These are phyloP conservation scores for Xylariaceae sp. DNA, from an alignment of 2,329 filamentous ascomycete species.

Conservation along the genomic window DNA sequence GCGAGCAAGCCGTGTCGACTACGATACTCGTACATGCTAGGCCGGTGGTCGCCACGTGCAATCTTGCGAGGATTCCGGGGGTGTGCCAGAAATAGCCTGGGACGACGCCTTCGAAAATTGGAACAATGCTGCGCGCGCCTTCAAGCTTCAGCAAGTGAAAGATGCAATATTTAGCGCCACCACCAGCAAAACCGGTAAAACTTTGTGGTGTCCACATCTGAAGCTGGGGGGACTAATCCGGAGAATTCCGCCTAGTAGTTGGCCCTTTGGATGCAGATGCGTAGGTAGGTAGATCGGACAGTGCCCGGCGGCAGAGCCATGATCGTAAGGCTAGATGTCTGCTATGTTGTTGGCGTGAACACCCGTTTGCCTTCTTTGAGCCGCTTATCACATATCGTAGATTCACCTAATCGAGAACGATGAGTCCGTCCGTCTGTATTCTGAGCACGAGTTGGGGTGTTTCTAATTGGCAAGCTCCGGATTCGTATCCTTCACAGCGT, in stretches of 20 bases:
- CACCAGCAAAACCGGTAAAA: conserved; percentile 11
- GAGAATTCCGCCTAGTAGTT: not conserved
- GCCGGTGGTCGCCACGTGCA: conserved; percentile 1
- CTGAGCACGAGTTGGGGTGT: conserved; percentile 21
- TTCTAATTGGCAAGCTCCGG: conserved; percentile 32
- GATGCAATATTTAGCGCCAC: conserved; percentile 5
- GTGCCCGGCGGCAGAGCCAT: conserved; percentile 1
- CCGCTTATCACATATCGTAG: not conserved
- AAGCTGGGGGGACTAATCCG: not conserved
- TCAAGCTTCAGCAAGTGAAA: not conserved
- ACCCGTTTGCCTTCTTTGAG: not conserved
- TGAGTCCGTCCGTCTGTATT: not conserved
- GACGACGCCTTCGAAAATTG: conserved; percentile 4
- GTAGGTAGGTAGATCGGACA: not conserved
- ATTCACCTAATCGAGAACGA: not conserved
- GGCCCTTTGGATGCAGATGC: not conserved
- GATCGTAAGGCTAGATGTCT: not conserved
- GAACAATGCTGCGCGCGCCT: not conserved
- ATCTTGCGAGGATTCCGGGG: conserved; percentile 5
- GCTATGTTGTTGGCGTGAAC: not conserved
- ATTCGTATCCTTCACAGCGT: conserved; percentile 46
- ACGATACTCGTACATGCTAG: not conserved
- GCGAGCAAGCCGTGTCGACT: not conserved
- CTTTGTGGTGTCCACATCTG: not conserved
- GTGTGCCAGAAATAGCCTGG: not conserved